These are phyloP conservation scores for Prosopis cineraria DNA, from an alignment of 306 rosid genomes.

Conservation along the genomic window DNA sequence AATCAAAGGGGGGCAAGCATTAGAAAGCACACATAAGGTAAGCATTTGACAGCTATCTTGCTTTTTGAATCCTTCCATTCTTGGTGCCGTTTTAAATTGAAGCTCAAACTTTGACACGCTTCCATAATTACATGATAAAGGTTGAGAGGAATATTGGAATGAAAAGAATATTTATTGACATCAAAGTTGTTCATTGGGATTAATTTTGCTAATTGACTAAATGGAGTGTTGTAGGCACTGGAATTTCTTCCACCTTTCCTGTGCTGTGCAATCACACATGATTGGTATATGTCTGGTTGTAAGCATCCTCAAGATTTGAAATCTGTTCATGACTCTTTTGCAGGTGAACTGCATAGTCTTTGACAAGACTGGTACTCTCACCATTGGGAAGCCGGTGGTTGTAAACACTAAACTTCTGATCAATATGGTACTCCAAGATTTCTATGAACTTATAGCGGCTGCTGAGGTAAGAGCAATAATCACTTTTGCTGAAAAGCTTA, in stretches of 20 bases:
- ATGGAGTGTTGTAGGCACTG: neutral
- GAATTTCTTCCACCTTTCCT: constrained; percentile 1
- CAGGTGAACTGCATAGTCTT: constrained; percentile 89
- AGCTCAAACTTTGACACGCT: neutral
- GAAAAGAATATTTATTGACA: neutral
- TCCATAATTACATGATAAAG: neutral
- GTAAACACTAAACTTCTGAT: constrained; percentile 54
- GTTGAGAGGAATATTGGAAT: constrained; percentile 7
- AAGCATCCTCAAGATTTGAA: constrained; percentile 1
- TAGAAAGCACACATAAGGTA: constrained; percentile 90
- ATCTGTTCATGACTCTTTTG: constrained; percentile 33
- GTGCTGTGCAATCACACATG: neutral
- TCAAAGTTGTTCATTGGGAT: neutral
- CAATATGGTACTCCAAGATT: constrained; percentile 51
- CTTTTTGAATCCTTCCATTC: constrained; percentile 15
- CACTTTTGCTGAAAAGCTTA: constrained; percentile 11
- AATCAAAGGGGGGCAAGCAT: constrained; percentile 92
- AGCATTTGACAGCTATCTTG: constrained; percentile 23
- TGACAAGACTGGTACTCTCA: constrained; percentile 94
- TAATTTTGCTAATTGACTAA: neutral
- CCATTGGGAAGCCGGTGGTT: constrained; percentile 78
- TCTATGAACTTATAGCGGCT: constrained; percentile 85
- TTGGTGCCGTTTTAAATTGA: neutral
- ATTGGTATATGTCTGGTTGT: neutral
- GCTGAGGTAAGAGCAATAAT: constrained; percentile 73